Evolutionary conservation across 768 basidiomycete genomes (phyloP), one percentile per base, ranked within the genome.

Genomic region (Guyanaporus albipodus): DNA sequence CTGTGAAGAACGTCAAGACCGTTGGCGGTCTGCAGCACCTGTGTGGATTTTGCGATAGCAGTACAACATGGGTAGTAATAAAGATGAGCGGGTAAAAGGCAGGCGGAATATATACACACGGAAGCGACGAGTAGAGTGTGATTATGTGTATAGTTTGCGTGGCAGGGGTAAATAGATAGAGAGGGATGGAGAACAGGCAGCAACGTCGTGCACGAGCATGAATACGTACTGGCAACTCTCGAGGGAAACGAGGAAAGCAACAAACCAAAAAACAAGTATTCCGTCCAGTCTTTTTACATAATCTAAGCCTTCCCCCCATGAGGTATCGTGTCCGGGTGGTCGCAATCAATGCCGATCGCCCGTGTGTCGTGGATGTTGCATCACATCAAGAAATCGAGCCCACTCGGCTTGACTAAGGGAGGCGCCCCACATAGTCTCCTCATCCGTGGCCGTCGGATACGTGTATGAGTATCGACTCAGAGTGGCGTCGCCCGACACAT

Each of bases 391-490:
- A 60, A 79, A 78, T 48, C 73, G 72, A 32, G 69, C 73, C 83
- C 87, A 89, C 66, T 89, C 87, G 32, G 81, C 79, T 54, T 85
- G 82, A 46, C 79, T 85, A 59, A 90, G 85, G 29, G 82, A 77
- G 14, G 85, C 76, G 34, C 85, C 85, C 86, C 87, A 90, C 73
- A 87, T 82, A 26, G 72, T 72, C 29, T 73, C 68, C 52, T 85
- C 82, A 48, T 83, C 83, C 36, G 78, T 74, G 32, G 55, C 36
- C 27, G 61, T 37, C 22, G 78, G 74, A 45, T 79, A 76, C 27
- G 74, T 66, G 23, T 63, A 63, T 34, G 61, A 50, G 29, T 63
- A 60, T 23, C 62, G 58, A 1, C 49, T 60, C 3, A 53, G 50
- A 27, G 49, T 28, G 1, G 61, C 44, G 19, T 61, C 64, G 14